Conservation (phyloP, 2,329 filamentous ascomycete species). For the Gaeumannomyces tritici region DNA sequence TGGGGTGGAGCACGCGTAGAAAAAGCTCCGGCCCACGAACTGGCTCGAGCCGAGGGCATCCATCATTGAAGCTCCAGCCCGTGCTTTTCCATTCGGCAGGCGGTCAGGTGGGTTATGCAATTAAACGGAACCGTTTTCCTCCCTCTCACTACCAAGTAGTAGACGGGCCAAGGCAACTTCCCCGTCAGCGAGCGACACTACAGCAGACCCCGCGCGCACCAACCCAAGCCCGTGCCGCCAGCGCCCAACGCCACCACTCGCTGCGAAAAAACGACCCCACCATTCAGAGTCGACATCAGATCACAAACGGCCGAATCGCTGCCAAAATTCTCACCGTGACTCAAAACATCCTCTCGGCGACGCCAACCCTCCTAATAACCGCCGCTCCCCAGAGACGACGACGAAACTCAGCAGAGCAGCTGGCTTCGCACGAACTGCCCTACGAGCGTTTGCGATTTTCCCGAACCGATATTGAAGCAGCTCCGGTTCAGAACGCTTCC, state of each 20-base stretch:
- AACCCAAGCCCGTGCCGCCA: background rate
- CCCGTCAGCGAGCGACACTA: background rate
- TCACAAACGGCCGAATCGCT: background rate
- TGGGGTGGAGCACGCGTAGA: background rate
- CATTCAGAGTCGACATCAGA: slow-evolving; percentile 1
- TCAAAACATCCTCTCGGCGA: background rate
- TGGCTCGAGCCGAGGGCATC: background rate
- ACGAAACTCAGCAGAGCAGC: background rate
- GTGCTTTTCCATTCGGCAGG: background rate
- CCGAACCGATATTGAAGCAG: slow-evolving; percentile 8
- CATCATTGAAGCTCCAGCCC: background rate
- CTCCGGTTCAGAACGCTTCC: background rate
- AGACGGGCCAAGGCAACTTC: background rate
- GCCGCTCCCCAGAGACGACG: background rate
- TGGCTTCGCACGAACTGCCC: background rate
- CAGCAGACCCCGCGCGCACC: background rate
- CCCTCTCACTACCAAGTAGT: background rate
- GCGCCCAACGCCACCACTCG: background rate
- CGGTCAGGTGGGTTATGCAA: background rate
- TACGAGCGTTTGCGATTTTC: background rate
- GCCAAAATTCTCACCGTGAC: slow-evolving; percentile 3
- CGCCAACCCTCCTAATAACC: background rate
- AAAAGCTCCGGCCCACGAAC: background rate
- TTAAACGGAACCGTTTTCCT: background rate
- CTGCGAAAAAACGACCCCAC: slow-evolving; percentile 1